Conservation (phyloP, 78 protist species). For the Dictyostelium capitatum region DNA sequence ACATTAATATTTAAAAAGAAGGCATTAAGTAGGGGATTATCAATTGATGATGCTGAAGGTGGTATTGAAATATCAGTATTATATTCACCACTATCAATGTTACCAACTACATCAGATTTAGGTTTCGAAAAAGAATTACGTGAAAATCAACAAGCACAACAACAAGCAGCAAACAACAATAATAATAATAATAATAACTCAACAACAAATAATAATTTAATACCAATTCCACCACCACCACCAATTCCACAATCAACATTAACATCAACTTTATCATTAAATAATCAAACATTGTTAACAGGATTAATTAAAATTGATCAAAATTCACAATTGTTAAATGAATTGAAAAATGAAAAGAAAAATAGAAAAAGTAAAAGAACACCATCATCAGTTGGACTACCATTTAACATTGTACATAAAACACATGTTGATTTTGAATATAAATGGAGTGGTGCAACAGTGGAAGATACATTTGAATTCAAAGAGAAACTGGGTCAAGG, state of each 20-base stretch:
- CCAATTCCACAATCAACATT: neutral
- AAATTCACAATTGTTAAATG: neutral
- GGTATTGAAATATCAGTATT: constrained; percentile 54
- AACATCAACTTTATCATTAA: neutral
- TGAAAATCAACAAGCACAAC: neutral
- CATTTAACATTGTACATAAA: constrained; percentile 85
- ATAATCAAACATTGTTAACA: neutral
- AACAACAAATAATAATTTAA: no score
- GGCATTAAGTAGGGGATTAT: constrained; percentile 33
- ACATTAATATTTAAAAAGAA: constrained; percentile 70
- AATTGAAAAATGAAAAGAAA: neutral
- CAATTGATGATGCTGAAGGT: constrained; percentile 80
- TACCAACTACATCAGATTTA: constrained; percentile 40
- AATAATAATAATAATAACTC: neutral
- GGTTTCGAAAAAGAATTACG: neutral
- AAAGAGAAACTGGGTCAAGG: constrained; percentile 82
- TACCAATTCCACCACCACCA: no score
- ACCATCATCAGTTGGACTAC: constrained; percentile 63
- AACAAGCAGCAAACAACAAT: neutral
- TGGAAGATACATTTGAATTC: constrained; percentile 73
- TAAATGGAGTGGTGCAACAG: constrained; percentile 81
- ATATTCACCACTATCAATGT: constrained; percentile 73
- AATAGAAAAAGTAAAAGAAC: constrained; percentile 18
- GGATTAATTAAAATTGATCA: neutral
- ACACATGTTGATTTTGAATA: constrained; percentile 85